phyloP scores from a whole-genome alignment of 2,329 filamentous ascomycete genomes.

The Penicillium sp. region DNA sequence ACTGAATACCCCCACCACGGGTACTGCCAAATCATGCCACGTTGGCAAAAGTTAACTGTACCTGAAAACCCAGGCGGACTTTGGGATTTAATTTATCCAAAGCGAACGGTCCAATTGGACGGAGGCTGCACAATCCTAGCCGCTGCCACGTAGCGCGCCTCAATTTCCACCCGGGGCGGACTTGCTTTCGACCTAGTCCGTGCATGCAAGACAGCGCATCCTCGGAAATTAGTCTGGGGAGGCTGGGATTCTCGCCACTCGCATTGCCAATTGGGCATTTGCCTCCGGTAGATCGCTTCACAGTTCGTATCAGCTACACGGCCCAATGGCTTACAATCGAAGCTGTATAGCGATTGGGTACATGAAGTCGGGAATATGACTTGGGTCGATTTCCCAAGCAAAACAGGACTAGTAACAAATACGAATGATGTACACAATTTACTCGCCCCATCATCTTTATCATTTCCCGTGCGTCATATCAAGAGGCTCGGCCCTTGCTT shows the following conservation, averaged over 20 bases:
- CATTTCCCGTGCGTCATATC: slow-evolving; percentile 17
- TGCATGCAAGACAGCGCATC: slow-evolving; percentile 6
- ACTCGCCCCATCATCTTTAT: background rate
- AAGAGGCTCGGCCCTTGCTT: slow-evolving; percentile 8
- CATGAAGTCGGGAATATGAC: no score
- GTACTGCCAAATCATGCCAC: background rate
- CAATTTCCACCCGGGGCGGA: background rate
- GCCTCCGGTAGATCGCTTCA: background rate
- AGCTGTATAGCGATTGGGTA: background rate
- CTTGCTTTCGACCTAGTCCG: background rate
- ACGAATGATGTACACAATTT: background rate
- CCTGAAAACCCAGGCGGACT: background rate
- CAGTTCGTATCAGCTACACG: background rate
- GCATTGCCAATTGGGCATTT: background rate
- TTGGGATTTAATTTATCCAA: background rate
- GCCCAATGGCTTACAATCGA: background rate
- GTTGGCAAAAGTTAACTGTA: slow-evolving; percentile 2
- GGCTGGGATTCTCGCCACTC: background rate
- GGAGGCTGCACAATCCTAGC: background rate
- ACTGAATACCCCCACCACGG: background rate
- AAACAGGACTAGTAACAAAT: background rate
- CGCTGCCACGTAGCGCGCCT: slow-evolving; percentile 12
- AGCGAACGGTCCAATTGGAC: background rate
- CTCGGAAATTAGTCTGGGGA: background rate
- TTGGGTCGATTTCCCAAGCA: background rate